phyloP scores from a whole-genome alignment of 805 yeast genomes.

The Saccharomycopsis vini region DNA sequence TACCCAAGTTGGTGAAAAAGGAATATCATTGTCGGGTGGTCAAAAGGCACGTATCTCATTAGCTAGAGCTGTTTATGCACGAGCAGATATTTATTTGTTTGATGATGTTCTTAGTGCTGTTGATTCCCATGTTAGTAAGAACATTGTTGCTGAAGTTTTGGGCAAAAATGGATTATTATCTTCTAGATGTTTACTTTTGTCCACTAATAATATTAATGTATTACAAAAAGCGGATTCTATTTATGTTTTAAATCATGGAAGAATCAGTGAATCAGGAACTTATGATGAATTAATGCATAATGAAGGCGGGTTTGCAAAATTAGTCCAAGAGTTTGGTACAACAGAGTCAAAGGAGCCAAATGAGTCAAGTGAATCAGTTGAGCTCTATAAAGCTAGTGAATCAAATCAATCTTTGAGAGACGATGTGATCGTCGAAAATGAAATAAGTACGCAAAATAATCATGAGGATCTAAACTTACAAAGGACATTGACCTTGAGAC shows the following conservation, averaged over 20 bases:
- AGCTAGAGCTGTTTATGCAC: slow-evolving; percentile 61
- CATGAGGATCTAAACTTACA: too few relatives aligned
- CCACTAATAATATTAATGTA: slow-evolving; percentile 51
- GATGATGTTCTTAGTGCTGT: slow-evolving; percentile 68
- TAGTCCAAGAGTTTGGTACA: slow-evolving; percentile 19
- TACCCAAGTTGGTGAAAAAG: slow-evolving; percentile 52
- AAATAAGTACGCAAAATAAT: too few relatives aligned
- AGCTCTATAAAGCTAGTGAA: too few relatives aligned
- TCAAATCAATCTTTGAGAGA: too few relatives aligned
- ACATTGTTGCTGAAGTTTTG: slow-evolving; percentile 42
- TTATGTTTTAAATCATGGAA: slow-evolving; percentile 45
- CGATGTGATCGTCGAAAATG: too few relatives aligned
- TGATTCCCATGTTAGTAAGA: slow-evolving; percentile 60
- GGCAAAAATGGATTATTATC: slow-evolving; percentile 38
- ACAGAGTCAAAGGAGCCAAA: slow-evolving; percentile 22
- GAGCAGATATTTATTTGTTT: slow-evolving; percentile 47
- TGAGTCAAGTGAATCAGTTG: too few relatives aligned
- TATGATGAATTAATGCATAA: slow-evolving; percentile 38
- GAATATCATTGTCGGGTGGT: slow-evolving; percentile 53
- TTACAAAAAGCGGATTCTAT: slow-evolving; percentile 52
- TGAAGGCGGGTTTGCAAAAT: slow-evolving; percentile 23
- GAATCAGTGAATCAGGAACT: slow-evolving; percentile 49
- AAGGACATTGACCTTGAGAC: slow-evolving; percentile 37
- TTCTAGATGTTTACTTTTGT: slow-evolving; percentile 44
- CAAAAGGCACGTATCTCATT: slow-evolving; percentile 56